Evolutionary conservation across 169 alveolate genomes (phyloP), one percentile per base, ranked within the genome.

Genomic region (Plasmodium ovale): DNA sequence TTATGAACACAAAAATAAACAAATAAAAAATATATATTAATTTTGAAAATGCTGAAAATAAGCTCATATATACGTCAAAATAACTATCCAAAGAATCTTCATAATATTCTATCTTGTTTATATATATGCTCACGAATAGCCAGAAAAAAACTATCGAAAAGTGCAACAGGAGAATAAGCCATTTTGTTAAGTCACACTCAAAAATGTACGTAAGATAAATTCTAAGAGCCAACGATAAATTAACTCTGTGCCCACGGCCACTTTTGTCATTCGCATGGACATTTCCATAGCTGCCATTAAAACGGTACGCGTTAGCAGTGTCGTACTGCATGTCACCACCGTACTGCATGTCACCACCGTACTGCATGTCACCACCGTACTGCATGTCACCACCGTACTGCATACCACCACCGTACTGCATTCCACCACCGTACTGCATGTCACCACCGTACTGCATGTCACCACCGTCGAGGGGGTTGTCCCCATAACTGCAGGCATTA

Each of bases 1-100:
- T 56, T 37, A 69, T 85, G 68, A 16, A 19, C 31, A 85, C 67
- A 85, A 85, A 85, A 29, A 58, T 39, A 33, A 67, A 39, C 16
- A 69, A 39, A 49, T 69, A 85, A 69, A 85, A 67, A 44, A 85
- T 39, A 85, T 70, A 53, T 60, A 39, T 51, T 37, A 85, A 65
- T 35, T 47, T 27, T 25, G 77, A 42, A 58, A 49, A 64, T 35
- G 49, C 10, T 12, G 62, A 65, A 82, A 82, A 65, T 29, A 54
- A 49, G 35, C 31, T 82, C 65, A 65, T 51, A 59, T 64, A 67
- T 14, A 47, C 35, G 53, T 49, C 35, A 65, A 65, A 82, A 82
- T 82, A 64, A 42, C 12, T 65, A 29, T 44, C 59, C 27, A 54
- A 29, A 27, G 29, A n/a, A 29, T 65, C 19, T 5, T 9, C 21